Percentiles rank a stretch among this genome's conserved stretches.
phyloP scores from a whole-genome alignment of 257 asterid genomes.

The Schizonepeta tenuifolia region DNA sequence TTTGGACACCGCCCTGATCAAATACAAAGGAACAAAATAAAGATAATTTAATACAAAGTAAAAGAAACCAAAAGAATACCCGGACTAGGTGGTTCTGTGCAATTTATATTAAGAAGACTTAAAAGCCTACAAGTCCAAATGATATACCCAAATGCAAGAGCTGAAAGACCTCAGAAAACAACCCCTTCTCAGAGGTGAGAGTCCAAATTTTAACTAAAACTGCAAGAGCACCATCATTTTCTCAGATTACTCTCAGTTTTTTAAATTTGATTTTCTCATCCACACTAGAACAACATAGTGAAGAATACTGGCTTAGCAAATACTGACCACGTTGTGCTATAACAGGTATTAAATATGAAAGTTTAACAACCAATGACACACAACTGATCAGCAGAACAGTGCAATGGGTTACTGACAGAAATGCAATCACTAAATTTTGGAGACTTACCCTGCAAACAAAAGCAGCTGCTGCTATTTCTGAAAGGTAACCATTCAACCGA shows the following conservation, averaged over 20 bases:
- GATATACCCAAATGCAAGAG: constrained; percentile 1
- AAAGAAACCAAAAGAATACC: constrained; percentile 21
- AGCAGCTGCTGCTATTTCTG: constrained; percentile 98
- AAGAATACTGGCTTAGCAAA: constrained; percentile 21
- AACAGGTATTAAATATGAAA: constrained; percentile 1
- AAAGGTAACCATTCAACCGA: constrained; percentile 77
- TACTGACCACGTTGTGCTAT: background rate
- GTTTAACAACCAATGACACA: background rate
- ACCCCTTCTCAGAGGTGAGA: background rate
- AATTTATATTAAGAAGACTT: constrained; percentile 9
- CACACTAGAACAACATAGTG: background rate
- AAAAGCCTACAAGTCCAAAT: constrained; percentile 7
- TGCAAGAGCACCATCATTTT: background rate
- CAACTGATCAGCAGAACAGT: constrained; percentile 12
- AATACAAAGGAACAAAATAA: background rate
- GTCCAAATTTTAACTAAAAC: background rate
- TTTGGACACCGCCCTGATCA: constrained; percentile 89
- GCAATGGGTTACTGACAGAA: constrained; percentile 1
- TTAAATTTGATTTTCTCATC: background rate
- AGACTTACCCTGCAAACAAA: constrained; percentile 90
- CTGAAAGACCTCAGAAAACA: background rate
- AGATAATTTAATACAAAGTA: background rate
- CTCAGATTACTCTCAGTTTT: background rate
- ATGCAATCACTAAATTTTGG: constrained; percentile 11
- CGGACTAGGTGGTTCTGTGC: constrained; percentile 5